Base-by-base conservation (phyloP, 495 filamentous ascomycete genomes). In the Cercophora newfieldiana region DNA sequence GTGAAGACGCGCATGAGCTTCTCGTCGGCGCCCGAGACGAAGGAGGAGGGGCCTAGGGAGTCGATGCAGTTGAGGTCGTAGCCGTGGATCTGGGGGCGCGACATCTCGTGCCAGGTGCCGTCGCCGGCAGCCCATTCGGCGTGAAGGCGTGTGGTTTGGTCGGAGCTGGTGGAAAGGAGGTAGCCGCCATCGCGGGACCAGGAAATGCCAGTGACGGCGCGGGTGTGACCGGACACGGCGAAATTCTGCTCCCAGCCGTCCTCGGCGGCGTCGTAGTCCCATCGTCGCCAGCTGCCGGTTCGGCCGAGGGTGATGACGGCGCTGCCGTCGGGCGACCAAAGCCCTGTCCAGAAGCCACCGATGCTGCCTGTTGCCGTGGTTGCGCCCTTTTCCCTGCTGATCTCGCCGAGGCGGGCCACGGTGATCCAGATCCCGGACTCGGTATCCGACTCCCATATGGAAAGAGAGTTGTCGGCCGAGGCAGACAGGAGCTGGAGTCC, bases 11-110 rank as follows among this genome's bases (percentile, higher is more conserved):
- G 89, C 68, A 98, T 83, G 29, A 98, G 87, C 77, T 99, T 99
- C 80, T 99, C 95, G 70, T 99, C 96, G 37, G 95, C 95, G n/a
- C 95, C 95, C 50, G 93, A 94, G 26, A 99, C 88, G 71, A 98
- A 98, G 57, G 86, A 87, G 16, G 86, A 79, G 26, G 81, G 74
- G 4, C 87, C 86, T 25, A 97, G 74, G 4, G 89, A 85, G 71
- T 91, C 90, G 68, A 97, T 87, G 74, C 94, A 97, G 80, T 98
- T 99, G 66, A 99, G 83, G 74, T 97, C 95, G 72, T 99, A 99
- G 37, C 95, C 95, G 80, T 99, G 95, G 63, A 98, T 98, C 72
- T 99, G 95, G 19, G 95, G 96, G 53, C 95, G 85, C 7, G 94
- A 88, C 78, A 98, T 91, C 78, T 99, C 95, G 77, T 98, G 95